These are phyloP conservation scores for Cadophora gregata DNA, from an alignment of 2,329 filamentous ascomycete genomes.

Conservation along the genomic window DNA sequence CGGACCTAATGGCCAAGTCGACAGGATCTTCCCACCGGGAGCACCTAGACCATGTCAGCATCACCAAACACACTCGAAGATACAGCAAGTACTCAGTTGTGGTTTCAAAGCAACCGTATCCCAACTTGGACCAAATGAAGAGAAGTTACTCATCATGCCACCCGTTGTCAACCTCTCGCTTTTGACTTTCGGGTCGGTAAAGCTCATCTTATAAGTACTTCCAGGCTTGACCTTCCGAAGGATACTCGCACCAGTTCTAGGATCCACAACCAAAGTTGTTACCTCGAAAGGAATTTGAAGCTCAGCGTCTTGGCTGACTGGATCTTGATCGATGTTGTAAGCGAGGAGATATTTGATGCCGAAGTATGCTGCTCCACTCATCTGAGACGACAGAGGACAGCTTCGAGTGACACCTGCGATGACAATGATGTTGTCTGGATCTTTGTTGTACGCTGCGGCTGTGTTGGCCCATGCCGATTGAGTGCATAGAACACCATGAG, in stretches of 20 bases:
- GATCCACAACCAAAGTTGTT: background rate
- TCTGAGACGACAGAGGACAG: background rate
- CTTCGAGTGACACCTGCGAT: slow-evolving; percentile 3
- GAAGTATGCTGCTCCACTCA: background rate
- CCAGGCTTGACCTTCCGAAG: background rate
- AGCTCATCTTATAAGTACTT: slow-evolving; percentile 2
- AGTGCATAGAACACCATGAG: slow-evolving; percentile 3
- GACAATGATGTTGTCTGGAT: background rate
- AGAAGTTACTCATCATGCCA: background rate
- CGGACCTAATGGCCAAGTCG: slow-evolving; percentile 45
- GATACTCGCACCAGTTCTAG: background rate
- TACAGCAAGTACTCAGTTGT: background rate
- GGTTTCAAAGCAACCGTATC: slow-evolving; percentile 4
- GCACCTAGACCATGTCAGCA: slow-evolving; percentile 27
- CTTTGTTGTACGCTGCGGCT: slow-evolving; percentile 1
- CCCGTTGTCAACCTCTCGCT: background rate
- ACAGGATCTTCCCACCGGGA: slow-evolving; percentile 46
- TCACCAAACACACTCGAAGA: background rate
- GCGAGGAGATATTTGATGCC: background rate
- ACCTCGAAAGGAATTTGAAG: background rate
- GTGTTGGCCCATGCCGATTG: background rate
- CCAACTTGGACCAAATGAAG: slow-evolving; percentile 2
- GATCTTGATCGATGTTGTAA: slow-evolving; percentile 1
- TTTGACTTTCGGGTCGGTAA: background rate
- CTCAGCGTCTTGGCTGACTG: background rate